Evolutionary conservation across 2,329 filamentous ascomycete species (phyloP).

Genomic region (Fusarium luffae): DNA sequence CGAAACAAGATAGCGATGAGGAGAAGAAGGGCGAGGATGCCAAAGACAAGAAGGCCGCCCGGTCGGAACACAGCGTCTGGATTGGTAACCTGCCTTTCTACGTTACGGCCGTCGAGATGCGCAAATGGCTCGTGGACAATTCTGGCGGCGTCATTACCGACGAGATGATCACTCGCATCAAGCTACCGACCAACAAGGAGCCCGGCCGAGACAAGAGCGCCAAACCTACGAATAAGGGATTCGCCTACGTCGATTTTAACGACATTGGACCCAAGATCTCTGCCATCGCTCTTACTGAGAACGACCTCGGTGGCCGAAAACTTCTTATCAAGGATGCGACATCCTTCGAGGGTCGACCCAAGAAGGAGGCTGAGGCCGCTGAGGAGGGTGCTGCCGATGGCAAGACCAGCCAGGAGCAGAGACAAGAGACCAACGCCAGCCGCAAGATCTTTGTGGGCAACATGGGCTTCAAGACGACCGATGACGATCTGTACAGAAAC

Average conservation of each 20-base stretch:
- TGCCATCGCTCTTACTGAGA: slow-evolving; percentile 90
- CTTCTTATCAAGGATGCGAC: slow-evolving; percentile 94
- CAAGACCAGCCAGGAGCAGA: slow-evolving; percentile 52
- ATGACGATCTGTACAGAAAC: slow-evolving; percentile 82
- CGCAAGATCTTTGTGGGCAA: slow-evolving; percentile 94
- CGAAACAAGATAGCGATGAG: slow-evolving; percentile 53
- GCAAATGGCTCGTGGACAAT: slow-evolving; percentile 80
- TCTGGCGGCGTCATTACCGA: slow-evolving; percentile 73
- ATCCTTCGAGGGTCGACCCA: slow-evolving; percentile 88
- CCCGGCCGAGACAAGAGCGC: slow-evolving; percentile 49
- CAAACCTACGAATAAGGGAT: slow-evolving; percentile 80
- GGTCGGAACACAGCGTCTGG: slow-evolving; percentile 90
- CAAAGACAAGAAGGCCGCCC: slow-evolving; percentile 60
- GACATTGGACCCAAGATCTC: slow-evolving; percentile 75
- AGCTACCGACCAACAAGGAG: slow-evolving; percentile 76
- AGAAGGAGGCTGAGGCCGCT: slow-evolving; percentile 63
- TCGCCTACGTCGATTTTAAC: slow-evolving; percentile 94
- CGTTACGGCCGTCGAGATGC: slow-evolving; percentile 77
- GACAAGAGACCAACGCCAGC: slow-evolving; percentile 67
- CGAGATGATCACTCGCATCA: slow-evolving; percentile 82
- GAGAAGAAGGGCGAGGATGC: slow-evolving; percentile 50
- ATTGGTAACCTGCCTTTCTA: slow-evolving; percentile 94
- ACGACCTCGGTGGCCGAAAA: slow-evolving; percentile 77
- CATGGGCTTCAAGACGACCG: slow-evolving; percentile 81
- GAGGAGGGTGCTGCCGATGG: slow-evolving; percentile 46